These are phyloP conservation scores for Batrachochytrium dendrobatidis DNA, from an alignment of 371 early-diverging fungal genomes.

Conservation along the genomic window DNA sequence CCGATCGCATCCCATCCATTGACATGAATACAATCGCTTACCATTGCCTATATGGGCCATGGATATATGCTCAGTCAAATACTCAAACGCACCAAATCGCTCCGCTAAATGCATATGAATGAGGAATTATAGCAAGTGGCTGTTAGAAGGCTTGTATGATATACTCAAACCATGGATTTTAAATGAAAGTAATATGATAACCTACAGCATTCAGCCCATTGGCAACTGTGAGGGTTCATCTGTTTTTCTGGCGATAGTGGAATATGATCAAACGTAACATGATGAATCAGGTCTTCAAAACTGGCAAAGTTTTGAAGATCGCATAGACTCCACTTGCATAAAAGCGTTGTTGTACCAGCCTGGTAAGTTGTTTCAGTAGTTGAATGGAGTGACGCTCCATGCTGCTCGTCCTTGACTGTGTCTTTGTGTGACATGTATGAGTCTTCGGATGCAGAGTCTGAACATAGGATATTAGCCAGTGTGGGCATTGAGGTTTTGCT, in stretches of 20 bases:
- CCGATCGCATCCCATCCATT: constrained; percentile 68
- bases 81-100: constrained; percentile 54
- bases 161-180: not conserved
- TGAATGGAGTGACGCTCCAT: not conserved
- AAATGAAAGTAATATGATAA: not conserved
- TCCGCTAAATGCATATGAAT: not conserved
- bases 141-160: not conserved
- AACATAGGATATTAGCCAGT: too few relatives aligned
- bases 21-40: constrained; percentile 65
- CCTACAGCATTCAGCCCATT: constrained; percentile 50
- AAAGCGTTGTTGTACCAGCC: not conserved
- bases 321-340: constrained; percentile 77
- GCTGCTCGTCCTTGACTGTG: too few relatives aligned
- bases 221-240: constrained; percentile 42
- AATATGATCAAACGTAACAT: constrained; percentile 57
- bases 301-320: constrained; percentile 44
- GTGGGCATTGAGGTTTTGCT: too few relatives aligned
- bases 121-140: not conserved
- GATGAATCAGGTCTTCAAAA: constrained; percentile 54
- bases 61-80: constrained; percentile 63
- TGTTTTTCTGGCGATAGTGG: constrained; percentile 2
- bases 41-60: constrained; percentile 67
- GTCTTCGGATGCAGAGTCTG: too few relatives aligned
- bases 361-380: not conserved
- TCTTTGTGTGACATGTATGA: too few relatives aligned